Evolutionary conservation across 371 early-diverging fungal genomes (phyloP), one percentile per base, ranked within the genome.

Genomic region (Mucor ambiguus): DNA sequence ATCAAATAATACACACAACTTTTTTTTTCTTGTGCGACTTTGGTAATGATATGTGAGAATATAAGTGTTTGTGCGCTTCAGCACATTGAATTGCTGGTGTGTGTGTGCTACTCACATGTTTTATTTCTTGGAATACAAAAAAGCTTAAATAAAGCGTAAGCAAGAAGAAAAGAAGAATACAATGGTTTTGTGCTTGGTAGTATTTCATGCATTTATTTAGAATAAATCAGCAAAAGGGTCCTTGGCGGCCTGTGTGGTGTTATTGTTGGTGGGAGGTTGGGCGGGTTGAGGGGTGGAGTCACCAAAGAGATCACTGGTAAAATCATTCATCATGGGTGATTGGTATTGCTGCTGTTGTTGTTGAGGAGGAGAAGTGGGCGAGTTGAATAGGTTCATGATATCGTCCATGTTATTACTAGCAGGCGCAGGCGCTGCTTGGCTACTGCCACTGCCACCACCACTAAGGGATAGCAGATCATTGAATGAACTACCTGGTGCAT

Each of bases 391-490:
- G 30, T 56, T 67, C 70, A 80, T 69, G 32, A 80, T 78, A 52
- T 80, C 81, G 29, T 74, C 64, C 26, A 76, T 68, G 44, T 78
- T 75, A 54, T 20, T 58, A n/a, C 14, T 52, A 28, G 74, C n/a
- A 3, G 38, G 62, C 6, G 56, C 44, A 22, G 55, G 5, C 56
- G 61, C 46, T 11, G 56, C n/a, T 33, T 56, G 56, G n/a, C 32
- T 26, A 52, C 46, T 38, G 24, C 48, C 7, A 46, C 46, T 10
- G 20, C 24, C 20, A 11, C 69, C 14, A 41, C 41, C 55, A 4
- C 66, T 69, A n/a, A 77, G 67, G 1, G 81, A 81, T 10, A 81
- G 68, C 20, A 81, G 62, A 60, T 82, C 78, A 22, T 58, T 69
- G 30, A 66, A 64, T 18, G 69, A 61, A 29, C 22, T 52, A 24